A percentile compares a stretch with the other conserved stretches of the same genome.
Conservation (phyloP, 176 grass and related monocot genomes). For the Musa beccarii region DNA sequence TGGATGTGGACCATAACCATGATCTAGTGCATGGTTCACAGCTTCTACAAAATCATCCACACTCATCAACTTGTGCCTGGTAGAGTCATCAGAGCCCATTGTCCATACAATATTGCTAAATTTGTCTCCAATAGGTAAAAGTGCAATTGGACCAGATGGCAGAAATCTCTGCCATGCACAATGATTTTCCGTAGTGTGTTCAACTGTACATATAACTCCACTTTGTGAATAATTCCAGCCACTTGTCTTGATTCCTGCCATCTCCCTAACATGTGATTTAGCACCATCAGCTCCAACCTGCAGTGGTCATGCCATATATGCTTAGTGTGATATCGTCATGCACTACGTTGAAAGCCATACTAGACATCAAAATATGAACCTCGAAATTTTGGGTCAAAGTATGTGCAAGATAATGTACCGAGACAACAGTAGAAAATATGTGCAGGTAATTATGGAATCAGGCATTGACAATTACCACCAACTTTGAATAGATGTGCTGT, state of each 20-base stretch:
- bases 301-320: constrained; percentile 11
- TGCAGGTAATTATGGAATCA: constrained; percentile 8
- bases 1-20: constrained; percentile 68
- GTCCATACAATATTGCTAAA: constrained; percentile 99
- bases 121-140: constrained; percentile 62
- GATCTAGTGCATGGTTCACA: constrained; percentile 71
- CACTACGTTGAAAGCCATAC: constrained; percentile 5
- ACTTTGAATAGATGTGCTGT: constrained; percentile 57
- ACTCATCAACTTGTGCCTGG: constrained; percentile 53
- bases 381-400: neutral
- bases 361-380: neutral
- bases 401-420: neutral
- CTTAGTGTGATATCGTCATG: neutral
- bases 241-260: constrained; percentile 65
- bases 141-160: constrained; percentile 74
- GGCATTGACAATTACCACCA: constrained; percentile 63
- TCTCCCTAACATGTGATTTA: constrained; percentile 74
- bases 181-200: constrained; percentile 51
- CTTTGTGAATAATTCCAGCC: constrained; percentile 78
- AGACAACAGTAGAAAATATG: neutral
- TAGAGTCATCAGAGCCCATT: constrained; percentile 70
- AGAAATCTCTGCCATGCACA: constrained; percentile 98
- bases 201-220: constrained; percentile 83
- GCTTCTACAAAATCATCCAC: constrained; percentile 63
- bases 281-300: constrained; percentile 90